phyloP scores from a whole-genome alignment of 306 rosid genomes.

The Lotus japonicus region DNA sequence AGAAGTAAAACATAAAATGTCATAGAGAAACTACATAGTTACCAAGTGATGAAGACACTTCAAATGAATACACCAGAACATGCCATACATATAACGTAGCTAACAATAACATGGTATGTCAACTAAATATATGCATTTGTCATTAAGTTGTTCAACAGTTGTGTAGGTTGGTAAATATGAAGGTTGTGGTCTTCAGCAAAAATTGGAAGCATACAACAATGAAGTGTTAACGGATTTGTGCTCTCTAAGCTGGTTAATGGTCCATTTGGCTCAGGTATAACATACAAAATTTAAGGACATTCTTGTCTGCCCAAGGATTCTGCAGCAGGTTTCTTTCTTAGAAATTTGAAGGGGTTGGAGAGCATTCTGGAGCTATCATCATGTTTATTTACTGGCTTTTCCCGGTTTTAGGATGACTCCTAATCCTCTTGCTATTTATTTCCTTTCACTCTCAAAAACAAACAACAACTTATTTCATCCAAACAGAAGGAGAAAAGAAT shows the following conservation, averaged over 20 bases:
- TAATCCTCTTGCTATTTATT: background rate
- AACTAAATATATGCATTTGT: background rate
- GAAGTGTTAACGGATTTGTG: background rate
- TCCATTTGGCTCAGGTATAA: background rate
- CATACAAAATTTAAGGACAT: background rate
- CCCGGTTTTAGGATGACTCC: background rate
- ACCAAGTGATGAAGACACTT: conserved; percentile 1
- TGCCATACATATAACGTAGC: background rate
- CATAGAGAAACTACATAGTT: background rate
- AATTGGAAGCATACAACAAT: background rate
- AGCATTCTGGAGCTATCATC: background rate
- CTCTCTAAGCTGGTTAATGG: background rate
- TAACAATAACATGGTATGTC: background rate
- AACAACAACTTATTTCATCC: background rate
- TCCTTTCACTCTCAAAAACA: background rate
- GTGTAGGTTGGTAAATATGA: background rate
- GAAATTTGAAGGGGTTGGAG: background rate
- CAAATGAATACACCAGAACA: background rate
- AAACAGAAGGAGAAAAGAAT: background rate
- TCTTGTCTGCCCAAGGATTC: background rate
- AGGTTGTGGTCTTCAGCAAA: background rate
- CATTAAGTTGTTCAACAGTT: background rate
- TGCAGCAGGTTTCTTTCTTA: background rate
- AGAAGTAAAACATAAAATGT: background rate
- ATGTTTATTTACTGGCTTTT: background rate